These are phyloP conservation scores for Salinomyces thailandicus DNA, from an alignment of 2,329 filamentous ascomycete species.

Conservation along the genomic window DNA sequence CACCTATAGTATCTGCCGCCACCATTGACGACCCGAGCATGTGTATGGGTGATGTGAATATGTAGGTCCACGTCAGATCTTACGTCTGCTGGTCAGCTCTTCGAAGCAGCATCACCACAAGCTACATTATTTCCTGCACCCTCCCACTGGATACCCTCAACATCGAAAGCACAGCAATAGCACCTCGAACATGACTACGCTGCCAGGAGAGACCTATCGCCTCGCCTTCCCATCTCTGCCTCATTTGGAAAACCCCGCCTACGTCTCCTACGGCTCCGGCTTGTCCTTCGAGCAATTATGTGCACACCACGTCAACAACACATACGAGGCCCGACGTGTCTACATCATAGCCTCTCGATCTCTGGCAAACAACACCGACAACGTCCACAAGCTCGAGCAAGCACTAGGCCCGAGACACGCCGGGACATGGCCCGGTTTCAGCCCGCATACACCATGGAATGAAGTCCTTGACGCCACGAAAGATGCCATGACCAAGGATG, in stretches of 20 bases:
- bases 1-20: too few relatives aligned
- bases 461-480: slow-evolving; percentile 41
- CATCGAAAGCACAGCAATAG: too few relatives aligned
- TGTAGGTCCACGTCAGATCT: too few relatives aligned
- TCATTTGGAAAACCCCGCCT: slow-evolving; percentile 21
- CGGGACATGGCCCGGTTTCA: slow-evolving; percentile 42
- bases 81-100: too few relatives aligned
- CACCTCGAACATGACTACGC: slow-evolving; percentile 3
- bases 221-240: slow-evolving; percentile 10
- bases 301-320: slow-evolving; percentile 35
- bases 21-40: too few relatives aligned
- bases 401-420: slow-evolving; percentile 35
- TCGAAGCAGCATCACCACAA: too few relatives aligned
- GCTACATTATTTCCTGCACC: too few relatives aligned
- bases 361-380: slow-evolving; percentile 37
- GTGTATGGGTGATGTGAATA: too few relatives aligned
- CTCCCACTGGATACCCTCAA: too few relatives aligned
- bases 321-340: slow-evolving; percentile 36
- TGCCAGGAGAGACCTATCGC: slow-evolving; percentile 14
- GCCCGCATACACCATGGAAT: slow-evolving; percentile 44
- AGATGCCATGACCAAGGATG: slow-evolving; percentile 29
- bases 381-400: slow-evolving; percentile 32
- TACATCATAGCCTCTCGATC: slow-evolving; percentile 45
- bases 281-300: slow-evolving; percentile 36
- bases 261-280: slow-evolving; percentile 29